Evolutionary conservation across 2,329 filamentous ascomycete genomes (phyloP).

Genomic region (Chrysoporthe puriensis): DNA sequence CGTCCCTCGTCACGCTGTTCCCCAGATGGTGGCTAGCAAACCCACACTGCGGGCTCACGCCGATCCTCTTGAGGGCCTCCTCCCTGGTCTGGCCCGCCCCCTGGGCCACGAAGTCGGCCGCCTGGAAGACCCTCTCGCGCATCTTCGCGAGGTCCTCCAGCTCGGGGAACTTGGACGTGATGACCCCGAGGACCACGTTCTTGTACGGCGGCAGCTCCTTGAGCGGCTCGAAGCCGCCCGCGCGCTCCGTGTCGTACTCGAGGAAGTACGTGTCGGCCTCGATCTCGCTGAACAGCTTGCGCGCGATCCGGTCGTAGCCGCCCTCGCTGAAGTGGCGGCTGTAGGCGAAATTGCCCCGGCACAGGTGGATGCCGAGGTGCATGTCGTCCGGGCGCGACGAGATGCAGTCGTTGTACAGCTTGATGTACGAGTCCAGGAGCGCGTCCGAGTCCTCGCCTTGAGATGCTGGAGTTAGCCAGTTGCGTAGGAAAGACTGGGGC

Average conservation of each 20-base stretch:
- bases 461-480: background rate
- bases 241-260: constrained; percentile 59
- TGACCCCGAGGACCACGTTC: constrained; percentile 64
- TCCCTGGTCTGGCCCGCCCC: constrained; percentile 65
- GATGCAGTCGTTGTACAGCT: constrained; percentile 74
- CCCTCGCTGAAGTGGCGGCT: constrained; percentile 67
- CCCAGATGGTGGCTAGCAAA: constrained; percentile 72
- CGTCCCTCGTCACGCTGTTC: constrained; percentile 67
- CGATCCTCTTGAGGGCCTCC: constrained; percentile 66
- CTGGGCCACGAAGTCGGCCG: constrained; percentile 68
- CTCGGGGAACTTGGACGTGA: constrained; percentile 63
- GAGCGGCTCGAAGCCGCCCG: constrained; percentile 65
- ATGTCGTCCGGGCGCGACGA: constrained; percentile 64
- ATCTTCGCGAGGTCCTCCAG: constrained; percentile 60
- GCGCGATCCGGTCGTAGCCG: constrained; percentile 65
- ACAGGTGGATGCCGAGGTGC: constrained; percentile 73
- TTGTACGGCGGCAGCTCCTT: constrained; percentile 61
- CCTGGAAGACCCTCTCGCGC: constrained; percentile 57
- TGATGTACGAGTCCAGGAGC: constrained; percentile 71
- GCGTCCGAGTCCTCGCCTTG: constrained; percentile 60
- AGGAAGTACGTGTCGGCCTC: constrained; percentile 53
- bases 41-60: constrained; percentile 71
- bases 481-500: background rate
- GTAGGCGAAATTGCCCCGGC: constrained; percentile 64
- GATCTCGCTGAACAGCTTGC: constrained; percentile 61